Evolutionary conservation across 164 flowering plant species (phyloP), one percentile per base, ranked within the genome.

Genomic region (Nymphaea colorata): DNA sequence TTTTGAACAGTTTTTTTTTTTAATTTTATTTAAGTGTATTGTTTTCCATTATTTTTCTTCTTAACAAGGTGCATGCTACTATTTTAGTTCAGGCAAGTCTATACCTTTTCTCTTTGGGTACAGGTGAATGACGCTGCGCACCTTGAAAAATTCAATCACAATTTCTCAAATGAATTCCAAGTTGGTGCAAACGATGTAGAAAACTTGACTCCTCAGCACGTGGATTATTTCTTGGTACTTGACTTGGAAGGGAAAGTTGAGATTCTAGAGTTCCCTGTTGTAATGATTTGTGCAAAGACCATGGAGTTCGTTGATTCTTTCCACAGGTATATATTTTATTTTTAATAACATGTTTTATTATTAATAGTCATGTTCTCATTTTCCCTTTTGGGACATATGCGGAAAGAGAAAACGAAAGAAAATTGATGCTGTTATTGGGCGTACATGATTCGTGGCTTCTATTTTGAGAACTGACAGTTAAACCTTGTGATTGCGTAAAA

Each of bases 171-270:
- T 69, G 87, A 80, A 69, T 84, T 87, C 73, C 79, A 69, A 73
- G 76, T 79, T 51, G 68, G 76, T 72, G 73, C 69, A 43, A 69
- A 67, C 53, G 75, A 71, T 12, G 44, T 75, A 16, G 71, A 78
- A 62, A 65, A 65, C 36, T 16, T 77, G 73, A 64, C 72, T 45
- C 55, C 82, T 55, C 96, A 91, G 71, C 62, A 81, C 17, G 66
- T 85, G 3, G 93, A 94, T 75, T 86, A 73, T 73, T 82, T 91
- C 77, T 82, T 94, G 74, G 96, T 94, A 71, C 90, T 94, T 64
- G 99, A 94, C 80, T 85, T 94, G 84, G 98, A 94, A 75, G 99
- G 98, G 55, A 91, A 88, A 80, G 85, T 91, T 69, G 99, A 94
- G 81, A 94, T 94, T 82, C 87, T 91, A 59, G 99, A 94, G 76